These are phyloP conservation scores for Aegilops sharonensis DNA, from an alignment of 176 grass and related monocot genomes.

Conservation along the genomic window DNA sequence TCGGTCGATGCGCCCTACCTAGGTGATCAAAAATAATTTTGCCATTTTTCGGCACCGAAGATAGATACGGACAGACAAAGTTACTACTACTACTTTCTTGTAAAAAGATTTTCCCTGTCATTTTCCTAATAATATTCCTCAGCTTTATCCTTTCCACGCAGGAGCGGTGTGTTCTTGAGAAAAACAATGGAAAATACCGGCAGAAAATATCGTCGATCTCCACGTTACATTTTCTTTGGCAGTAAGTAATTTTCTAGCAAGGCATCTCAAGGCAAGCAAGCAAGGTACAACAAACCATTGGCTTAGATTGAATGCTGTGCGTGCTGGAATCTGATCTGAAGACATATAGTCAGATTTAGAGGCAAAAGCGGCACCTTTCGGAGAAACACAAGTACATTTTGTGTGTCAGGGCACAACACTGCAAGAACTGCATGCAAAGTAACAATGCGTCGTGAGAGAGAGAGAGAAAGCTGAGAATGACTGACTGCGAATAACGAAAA, in stretches of 20 bases:
- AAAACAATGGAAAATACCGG: background rate
- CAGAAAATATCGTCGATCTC: background rate
- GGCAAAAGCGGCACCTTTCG: constrained; percentile 11
- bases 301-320: constrained; percentile 6
- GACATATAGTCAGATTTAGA: constrained; percentile 10
- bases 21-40: background rate
- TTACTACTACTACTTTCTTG: background rate
- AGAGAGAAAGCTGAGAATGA: constrained; percentile 17
- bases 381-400: constrained; percentile 36
- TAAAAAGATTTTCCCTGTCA: background rate
- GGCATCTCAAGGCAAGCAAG: constrained; percentile 7
- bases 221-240: background rate
- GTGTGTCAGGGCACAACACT: constrained; percentile 26
- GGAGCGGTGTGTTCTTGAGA: background rate
- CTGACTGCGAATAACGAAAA: constrained; percentile 32
- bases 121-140: constrained; percentile 16
- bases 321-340: constrained; percentile 30
- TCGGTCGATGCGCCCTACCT: background rate
- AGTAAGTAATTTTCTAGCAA: background rate
- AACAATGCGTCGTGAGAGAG: background rate
- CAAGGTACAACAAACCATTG: background rate
- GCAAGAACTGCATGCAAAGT: constrained; percentile 13
- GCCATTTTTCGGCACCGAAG: no score
- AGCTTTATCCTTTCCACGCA: constrained; percentile 8
- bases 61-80: constrained; percentile 27